Evolutionary conservation across 2,329 filamentous ascomycete genomes (phyloP).

Genomic region (Diaporthe destruens): DNA sequence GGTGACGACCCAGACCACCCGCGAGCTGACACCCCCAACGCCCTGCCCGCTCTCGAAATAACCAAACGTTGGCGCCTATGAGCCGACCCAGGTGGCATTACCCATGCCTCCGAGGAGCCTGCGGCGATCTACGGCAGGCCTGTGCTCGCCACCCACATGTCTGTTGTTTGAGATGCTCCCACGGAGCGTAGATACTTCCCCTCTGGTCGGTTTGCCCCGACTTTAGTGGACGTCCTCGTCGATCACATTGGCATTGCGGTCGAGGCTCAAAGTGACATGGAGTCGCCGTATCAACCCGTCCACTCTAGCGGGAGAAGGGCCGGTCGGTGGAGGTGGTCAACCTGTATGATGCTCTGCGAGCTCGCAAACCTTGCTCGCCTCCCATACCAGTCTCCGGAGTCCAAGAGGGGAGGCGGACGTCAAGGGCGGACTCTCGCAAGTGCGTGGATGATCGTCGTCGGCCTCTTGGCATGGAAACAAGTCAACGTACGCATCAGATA

Average conservation of each 20-base stretch:
- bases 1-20: conserved; percentile 29
- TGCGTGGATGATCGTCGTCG: conserved; percentile 6
- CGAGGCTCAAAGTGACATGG: conserved; percentile 6
- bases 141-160: conserved; percentile 24
- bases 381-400: conserved; percentile 1
- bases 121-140: conserved; percentile 25
- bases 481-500: not conserved
- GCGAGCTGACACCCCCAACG: conserved; percentile 2
- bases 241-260: conserved; percentile 23
- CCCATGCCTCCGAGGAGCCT: conserved; percentile 31
- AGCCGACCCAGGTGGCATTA: conserved; percentile 33
- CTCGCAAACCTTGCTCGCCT: conserved; percentile 4
- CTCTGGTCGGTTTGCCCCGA: conserved; percentile 22
- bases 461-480: conserved; percentile 35
- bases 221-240: not conserved
- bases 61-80: conserved; percentile 36
- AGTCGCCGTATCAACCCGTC: conserved; percentile 3
- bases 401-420: conserved; percentile 7
- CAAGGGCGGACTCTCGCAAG: not conserved
- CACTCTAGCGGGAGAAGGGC: not conserved
- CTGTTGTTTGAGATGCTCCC: conserved; percentile 33
- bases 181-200: conserved; percentile 3
- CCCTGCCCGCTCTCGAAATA: conserved; percentile 26
- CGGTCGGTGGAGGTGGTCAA: not conserved
- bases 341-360: conserved; percentile 11